Base-by-base conservation (phyloP, 768 basidiomycete genomes). In the Xerocomus spinulosus region DNA sequence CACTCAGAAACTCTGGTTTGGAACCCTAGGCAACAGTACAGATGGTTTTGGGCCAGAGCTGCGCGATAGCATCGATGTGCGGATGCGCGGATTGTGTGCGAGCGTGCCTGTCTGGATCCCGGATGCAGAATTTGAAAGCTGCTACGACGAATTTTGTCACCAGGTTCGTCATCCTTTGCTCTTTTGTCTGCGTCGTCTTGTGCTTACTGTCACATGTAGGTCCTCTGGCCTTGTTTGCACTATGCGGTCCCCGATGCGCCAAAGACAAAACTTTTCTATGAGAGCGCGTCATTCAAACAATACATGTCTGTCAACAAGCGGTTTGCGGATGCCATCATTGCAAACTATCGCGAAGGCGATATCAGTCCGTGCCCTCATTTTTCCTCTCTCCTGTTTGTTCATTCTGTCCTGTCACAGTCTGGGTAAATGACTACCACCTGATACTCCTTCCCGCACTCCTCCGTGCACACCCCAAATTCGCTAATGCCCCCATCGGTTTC, bases 391-490 rank as follows among this genome's bases (percentile, higher is more conserved):
- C 23, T 37, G 5, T 26, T 18, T 20, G 0, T 52, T 59, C 39
- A 61, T 42, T 33, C 18, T 4, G 3, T 30, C 20, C 13, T 42
- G 3, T 44, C n/a, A 7, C 15, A 78, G 76, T 89, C 57, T 88
- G 85, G 85, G 77, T 90, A 3, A 92, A 99, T 68, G 95, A 98
- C 71, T 99, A 97, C 68, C 95, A 99, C 61, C 83, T 98, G 40
- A 86, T 96, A 75, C 83, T 98, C 41, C 80, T 96, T 9, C 95
- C 95, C 2, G 76, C 79, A 35, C 82, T 97, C 69, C 78, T 98
- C 24, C 84, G 94, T 42, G 75, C 82, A 23, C 53, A 76, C 69
- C 20, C 73, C 65, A 46, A 76, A 60, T 63, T 91, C 7, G 43
- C 59, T 12, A 48, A 67, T 13, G 72, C 70, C 2, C 69, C 72